Base-by-base conservation (phyloP, 352 stramenopile species). In the Pythium scleroteichum region DNA sequence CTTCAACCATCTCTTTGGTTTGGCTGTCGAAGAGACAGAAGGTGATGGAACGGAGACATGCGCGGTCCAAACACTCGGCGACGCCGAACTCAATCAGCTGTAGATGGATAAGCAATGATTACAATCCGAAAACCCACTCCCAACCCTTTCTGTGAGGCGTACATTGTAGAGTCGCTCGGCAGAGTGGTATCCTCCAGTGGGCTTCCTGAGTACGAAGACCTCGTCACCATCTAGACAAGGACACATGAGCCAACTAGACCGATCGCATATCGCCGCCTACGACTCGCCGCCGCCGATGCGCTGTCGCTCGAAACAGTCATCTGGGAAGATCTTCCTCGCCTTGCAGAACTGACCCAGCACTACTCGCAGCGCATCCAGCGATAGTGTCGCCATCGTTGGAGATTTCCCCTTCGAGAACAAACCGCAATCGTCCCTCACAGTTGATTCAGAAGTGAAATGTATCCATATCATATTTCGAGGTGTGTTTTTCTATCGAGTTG, bases 21-120 rank as follows among this genome's bases (percentile, higher is more conserved):
- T 38, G 20, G 1, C 17, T 44, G 29, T 68, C 54, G 24, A 53
- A 23, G 27, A 74, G 32, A n/a, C 42, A 53, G 9, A 61, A 59
- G 17, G 54, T 24, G 17, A 74, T 35, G 3, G 33, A 57, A 16
- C 51, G 44, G 3, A 73, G 32, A 17, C 66, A 73, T 13, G 42
- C 9, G 16, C 66, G 55, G 19, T 73, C 66, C 14, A 73, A 32
- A 42, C 66, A 70, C 49, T 73, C 66, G 19, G 61, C 61, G 0
- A 73, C 61, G 24, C 66, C 66, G 40, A 53, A 67, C 33, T 69
- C 61, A n/a, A 73, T 17, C 32, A 70, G 27, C 67, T 67, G 19
- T 2, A 27, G 41, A 35, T 14, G 17, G 22, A 47, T 4, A 42
- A 14, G 5, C 10, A 10, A 10, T 35, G 29, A 35, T n/a, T n/a